Percentiles rank a stretch among this genome's conserved stretches.
phyloP scores from a whole-genome alignment of 2,329 filamentous ascomycete genomes.

The Beauveria caledonica region DNA sequence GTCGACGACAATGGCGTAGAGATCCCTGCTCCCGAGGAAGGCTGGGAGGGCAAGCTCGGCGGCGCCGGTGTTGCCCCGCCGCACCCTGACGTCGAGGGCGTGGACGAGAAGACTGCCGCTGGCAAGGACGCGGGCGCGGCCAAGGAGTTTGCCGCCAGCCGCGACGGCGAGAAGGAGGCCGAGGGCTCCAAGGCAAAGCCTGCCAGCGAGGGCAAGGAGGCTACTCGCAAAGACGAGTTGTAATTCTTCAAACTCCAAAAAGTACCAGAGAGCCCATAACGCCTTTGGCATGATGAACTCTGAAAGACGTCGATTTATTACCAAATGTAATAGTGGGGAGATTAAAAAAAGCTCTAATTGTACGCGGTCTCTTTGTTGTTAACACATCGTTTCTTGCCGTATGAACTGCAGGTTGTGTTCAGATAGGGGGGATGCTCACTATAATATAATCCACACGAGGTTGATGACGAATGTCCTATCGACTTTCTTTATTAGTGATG shows the following conservation, averaged over 20 bases:
- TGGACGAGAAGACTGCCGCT: constrained; percentile 48
- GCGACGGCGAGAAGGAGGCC: constrained; percentile 51
- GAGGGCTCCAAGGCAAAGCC: constrained; percentile 51
- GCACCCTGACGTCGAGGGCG: constrained; percentile 53
- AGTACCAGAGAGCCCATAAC: not conserved
- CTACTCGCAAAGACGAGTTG: constrained; percentile 35
- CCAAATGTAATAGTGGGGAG: not conserved
- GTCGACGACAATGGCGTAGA: constrained; percentile 76
- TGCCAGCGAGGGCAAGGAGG: constrained; percentile 54
- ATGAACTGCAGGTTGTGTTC: not conserved
- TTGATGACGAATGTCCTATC: not conserved
- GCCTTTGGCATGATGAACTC: not conserved
- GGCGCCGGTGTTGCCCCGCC: constrained; percentile 44
- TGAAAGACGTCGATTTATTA: not conserved
- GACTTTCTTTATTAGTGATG: too few species aligned
- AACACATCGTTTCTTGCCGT: not conserved
- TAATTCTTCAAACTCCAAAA: constrained; percentile 15
- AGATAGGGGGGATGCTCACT: not conserved
- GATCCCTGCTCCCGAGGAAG: constrained; percentile 41
- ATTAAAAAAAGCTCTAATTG: not conserved
- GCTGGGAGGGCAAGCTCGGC: constrained; percentile 25
- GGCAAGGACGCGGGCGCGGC: constrained; percentile 30
- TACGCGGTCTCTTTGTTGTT: not conserved
- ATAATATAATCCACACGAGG: not conserved
- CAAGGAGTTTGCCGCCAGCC: constrained; percentile 38